phyloP scores from a whole-genome alignment of 371 early-diverging fungal genomes.

The Funneliformis caledonium region DNA sequence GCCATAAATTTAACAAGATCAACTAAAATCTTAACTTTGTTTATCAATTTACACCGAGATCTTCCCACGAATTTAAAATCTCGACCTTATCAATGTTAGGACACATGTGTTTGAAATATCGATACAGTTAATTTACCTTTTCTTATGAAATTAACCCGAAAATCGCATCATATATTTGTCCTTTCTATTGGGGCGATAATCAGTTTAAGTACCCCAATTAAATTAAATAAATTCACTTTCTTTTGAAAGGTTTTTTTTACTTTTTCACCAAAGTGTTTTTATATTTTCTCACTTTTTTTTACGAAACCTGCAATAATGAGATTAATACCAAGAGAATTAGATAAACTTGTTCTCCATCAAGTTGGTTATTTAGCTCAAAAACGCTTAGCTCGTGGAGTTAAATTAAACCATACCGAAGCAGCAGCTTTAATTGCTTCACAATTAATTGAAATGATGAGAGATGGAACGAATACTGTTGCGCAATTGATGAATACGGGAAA shows the following conservation, averaged over 20 bases:
- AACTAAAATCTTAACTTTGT: too few relatives aligned
- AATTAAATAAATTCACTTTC: not conserved
- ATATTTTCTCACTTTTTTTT: not conserved
- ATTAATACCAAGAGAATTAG: conserved; percentile 86
- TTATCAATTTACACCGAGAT: too few relatives aligned
- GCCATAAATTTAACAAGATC: too few relatives aligned
- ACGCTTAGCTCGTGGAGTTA: conserved; percentile 83
- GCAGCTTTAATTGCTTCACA: conserved; percentile 85
- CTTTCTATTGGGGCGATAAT: too few relatives aligned
- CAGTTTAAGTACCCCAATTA: too few relatives aligned
- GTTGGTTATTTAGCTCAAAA: conserved; percentile 89
- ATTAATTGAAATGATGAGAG: conserved; percentile 85
- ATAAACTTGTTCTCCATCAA: conserved; percentile 85
- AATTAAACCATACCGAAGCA: conserved; percentile 85
- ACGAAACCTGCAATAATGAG: conserved; percentile 50
- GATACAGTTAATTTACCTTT: too few relatives aligned
- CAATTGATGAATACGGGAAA: conserved; percentile 88
- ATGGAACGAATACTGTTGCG: conserved; percentile 84
- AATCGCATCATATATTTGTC: too few relatives aligned
- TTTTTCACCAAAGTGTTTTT: not conserved
- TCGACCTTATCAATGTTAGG: too few relatives aligned
- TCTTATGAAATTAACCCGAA: too few relatives aligned
- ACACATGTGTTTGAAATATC: too few relatives aligned
- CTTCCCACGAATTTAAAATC: too few relatives aligned
- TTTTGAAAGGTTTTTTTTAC: not conserved